Percentiles rank a stretch among this genome's conserved stretches.
Conservation (phyloP, 306 rosid species). For the Delonix regia region DNA sequence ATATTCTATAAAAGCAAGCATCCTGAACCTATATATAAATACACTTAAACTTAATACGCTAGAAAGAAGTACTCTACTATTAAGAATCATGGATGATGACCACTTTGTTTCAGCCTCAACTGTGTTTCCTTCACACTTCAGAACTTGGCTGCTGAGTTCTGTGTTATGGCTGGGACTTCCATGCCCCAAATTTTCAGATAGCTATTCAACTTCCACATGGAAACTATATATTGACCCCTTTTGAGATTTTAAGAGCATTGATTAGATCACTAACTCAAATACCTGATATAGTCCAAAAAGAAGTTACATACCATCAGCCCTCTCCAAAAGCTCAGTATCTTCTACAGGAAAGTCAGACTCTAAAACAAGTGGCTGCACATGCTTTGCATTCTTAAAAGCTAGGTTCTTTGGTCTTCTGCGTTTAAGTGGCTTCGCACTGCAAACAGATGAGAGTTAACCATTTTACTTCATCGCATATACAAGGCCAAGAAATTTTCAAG, state of each 20-base stretch:
- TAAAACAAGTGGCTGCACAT: constrained; percentile 41
- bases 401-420: constrained; percentile 45
- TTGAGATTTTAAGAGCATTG: constrained; percentile 18
- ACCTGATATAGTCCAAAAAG: constrained; percentile 22
- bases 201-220: not conserved
- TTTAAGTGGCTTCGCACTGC: constrained; percentile 63
- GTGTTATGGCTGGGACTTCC: not conserved
- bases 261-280: constrained; percentile 25
- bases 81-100: not conserved
- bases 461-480: constrained; percentile 38
- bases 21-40: no score
- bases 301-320: constrained; percentile 61
- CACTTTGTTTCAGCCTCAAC: not conserved
- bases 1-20: no score
- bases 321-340: constrained; percentile 49
- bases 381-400: constrained; percentile 41
- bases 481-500: constrained; percentile 27
- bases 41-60: no score
- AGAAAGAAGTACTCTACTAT: no score
- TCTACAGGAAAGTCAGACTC: constrained; percentile 44
- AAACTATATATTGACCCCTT: not conserved
- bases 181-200: not conserved
- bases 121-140: not conserved
- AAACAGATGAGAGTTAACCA: constrained; percentile 33
- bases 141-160: not conserved